Percentiles rank a stretch among this genome's conserved stretches.
Evolutionary conservation across 352 stramenopile genomes (phyloP).

Genomic region (Hyaloperonospora arabidopsidis): DNA sequence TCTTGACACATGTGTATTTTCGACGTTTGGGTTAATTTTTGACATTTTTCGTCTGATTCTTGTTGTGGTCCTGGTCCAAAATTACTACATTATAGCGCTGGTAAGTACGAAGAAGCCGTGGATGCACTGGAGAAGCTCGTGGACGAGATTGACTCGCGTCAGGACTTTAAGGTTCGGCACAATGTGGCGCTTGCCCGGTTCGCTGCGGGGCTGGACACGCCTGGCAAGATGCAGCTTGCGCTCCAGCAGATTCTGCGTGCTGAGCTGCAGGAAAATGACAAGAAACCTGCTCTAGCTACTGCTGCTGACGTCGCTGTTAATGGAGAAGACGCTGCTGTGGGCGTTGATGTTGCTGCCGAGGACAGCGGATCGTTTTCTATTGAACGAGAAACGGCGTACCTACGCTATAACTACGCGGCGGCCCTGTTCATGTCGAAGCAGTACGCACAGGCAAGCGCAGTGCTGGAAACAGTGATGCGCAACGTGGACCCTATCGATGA

Average conservation of each 20-base stretch:
- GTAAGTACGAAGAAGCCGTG: conserved; percentile 81
- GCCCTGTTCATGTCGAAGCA: conserved; percentile 86
- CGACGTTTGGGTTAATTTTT: not conserved
- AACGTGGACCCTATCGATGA: conserved; percentile 89
- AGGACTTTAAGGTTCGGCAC: conserved; percentile 80
- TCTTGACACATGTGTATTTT: conserved; percentile 3
- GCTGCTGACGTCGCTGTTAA: conserved; percentile 12
- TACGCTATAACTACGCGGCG: conserved; percentile 88
- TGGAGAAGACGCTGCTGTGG: conserved; percentile 15
- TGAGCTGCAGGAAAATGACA: conserved; percentile 50
- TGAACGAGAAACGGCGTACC: conserved; percentile 77
- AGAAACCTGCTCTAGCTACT: conserved; percentile 13
- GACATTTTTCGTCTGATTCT: not conserved
- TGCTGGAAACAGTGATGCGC: conserved; percentile 82
- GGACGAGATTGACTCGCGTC: conserved; percentile 65
- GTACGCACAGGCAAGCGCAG: conserved; percentile 76
- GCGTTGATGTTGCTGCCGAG: conserved; percentile 5
- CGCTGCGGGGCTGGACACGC: conserved; percentile 44
- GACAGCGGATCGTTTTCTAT: conserved; percentile 42
- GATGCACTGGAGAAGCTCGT: conserved; percentile 78
- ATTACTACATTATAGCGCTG: conserved; percentile 33
- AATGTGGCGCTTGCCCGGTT: conserved; percentile 74
- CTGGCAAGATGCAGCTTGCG: conserved; percentile 68
- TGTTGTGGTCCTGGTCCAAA: not conserved
- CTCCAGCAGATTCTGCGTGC: conserved; percentile 60